These are phyloP conservation scores for Fusarium circinatum DNA, from an alignment of 2,329 filamentous ascomycete genomes.

Conservation along the genomic window DNA sequence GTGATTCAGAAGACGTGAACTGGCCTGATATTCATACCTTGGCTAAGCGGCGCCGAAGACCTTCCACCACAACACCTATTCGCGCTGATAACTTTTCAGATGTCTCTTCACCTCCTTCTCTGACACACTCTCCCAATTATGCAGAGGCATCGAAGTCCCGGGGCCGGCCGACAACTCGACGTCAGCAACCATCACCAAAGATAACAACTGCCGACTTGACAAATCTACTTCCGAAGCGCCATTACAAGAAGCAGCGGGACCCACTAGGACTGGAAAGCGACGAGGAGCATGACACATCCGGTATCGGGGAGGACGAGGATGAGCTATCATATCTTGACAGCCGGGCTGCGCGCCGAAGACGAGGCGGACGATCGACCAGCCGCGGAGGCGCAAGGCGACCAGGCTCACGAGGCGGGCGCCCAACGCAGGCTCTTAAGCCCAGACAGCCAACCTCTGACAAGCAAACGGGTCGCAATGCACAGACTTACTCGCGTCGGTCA, in stretches of 20 bases:
- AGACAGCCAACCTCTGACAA: slow-evolving; percentile 38
- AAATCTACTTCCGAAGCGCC: slow-evolving; percentile 63
- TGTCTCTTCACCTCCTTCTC: slow-evolving; percentile 71
- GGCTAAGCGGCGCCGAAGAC: slow-evolving; percentile 57
- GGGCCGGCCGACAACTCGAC: slow-evolving; percentile 46
- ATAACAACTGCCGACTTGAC: slow-evolving; percentile 66
- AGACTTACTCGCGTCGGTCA: slow-evolving; percentile 62
- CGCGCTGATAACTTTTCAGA: slow-evolving; percentile 59
- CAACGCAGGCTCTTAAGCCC: slow-evolving; percentile 38
- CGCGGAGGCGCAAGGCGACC: slow-evolving; percentile 44
- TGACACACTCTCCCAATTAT: slow-evolving; percentile 73
- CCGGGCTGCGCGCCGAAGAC: slow-evolving; percentile 49
- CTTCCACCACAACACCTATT: slow-evolving; percentile 51
- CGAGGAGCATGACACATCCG: slow-evolving; percentile 60
- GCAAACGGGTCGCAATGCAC: slow-evolving; percentile 43
- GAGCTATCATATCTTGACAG: slow-evolving; percentile 62
- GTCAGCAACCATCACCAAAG: slow-evolving; percentile 54
- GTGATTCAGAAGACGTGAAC: slow-evolving; percentile 57
- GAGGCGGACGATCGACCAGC: slow-evolving; percentile 46
- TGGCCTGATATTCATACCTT: slow-evolving; percentile 66
- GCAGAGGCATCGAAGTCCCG: slow-evolving; percentile 44
- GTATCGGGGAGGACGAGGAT: slow-evolving; percentile 64
- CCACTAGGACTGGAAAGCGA: slow-evolving; percentile 57
- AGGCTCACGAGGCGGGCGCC: slow-evolving; percentile 42
- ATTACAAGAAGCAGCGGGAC: slow-evolving; percentile 54